These are phyloP conservation scores for Endothia cerciana DNA, from an alignment of 2,329 filamentous ascomycete genomes.

Conservation along the genomic window DNA sequence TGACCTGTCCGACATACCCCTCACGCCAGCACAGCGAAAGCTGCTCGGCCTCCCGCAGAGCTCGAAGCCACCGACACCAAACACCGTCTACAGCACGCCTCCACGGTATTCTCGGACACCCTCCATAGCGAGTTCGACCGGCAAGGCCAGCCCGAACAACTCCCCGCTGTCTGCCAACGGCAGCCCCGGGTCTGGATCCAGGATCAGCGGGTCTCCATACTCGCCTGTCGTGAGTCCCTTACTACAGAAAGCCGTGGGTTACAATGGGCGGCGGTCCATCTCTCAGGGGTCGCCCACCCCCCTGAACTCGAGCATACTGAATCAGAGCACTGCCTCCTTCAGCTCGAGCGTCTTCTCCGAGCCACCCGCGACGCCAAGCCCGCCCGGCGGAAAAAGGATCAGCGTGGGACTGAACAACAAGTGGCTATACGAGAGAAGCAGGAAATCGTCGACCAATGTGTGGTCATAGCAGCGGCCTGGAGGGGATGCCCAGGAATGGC, in stretches of 20 bases:
- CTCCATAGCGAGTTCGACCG: slow-evolving; percentile 65
- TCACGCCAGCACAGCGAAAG: slow-evolving; percentile 86
- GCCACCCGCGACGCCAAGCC: slow-evolving; percentile 70
- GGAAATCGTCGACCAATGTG: slow-evolving; percentile 54
- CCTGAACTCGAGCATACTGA: slow-evolving; percentile 41
- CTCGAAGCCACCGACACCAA: slow-evolving; percentile 65
- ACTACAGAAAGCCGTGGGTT: slow-evolving; percentile 68
- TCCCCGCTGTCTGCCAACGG: slow-evolving; percentile 63
- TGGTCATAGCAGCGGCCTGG: slow-evolving; percentile 35
- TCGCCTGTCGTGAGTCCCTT: slow-evolving; percentile 56
- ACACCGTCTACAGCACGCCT: slow-evolving; percentile 78
- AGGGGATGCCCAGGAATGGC: background rate
- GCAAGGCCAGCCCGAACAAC: slow-evolving; percentile 58
- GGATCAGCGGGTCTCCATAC: slow-evolving; percentile 50
- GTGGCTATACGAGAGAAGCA: slow-evolving; percentile 89
- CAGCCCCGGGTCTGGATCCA: slow-evolving; percentile 35
- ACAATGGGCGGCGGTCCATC: slow-evolving; percentile 62
- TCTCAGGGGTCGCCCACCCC: slow-evolving; percentile 59
- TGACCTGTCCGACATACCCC: slow-evolving; percentile 82
- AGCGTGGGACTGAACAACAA: slow-evolving; percentile 86
- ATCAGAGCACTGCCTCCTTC: slow-evolving; percentile 50
- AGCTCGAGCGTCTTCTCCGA: slow-evolving; percentile 55
- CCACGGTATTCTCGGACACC: slow-evolving; percentile 82
- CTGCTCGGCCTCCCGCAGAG: slow-evolving; percentile 80
- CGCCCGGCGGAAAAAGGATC: slow-evolving; percentile 65